Conservation (phyloP, 1,284 basidiomycete genomes). For the Afroboletus lepidellus region DNA sequence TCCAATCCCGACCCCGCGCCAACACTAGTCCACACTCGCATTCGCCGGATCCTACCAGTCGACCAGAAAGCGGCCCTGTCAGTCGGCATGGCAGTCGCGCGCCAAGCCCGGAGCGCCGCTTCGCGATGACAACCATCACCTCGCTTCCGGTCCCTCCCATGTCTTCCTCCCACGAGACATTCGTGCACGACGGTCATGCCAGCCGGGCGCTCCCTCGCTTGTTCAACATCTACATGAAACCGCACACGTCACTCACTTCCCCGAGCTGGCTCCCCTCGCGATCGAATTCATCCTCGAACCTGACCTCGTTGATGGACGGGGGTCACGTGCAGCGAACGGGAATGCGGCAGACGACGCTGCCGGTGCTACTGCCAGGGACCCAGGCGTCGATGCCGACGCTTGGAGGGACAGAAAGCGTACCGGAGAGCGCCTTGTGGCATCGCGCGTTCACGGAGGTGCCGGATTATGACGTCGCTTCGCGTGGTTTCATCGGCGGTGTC, state of each 20-base stretch:
- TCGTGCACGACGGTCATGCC: conserved; percentile 51
- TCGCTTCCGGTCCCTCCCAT: neutral
- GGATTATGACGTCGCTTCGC: conserved; percentile 75
- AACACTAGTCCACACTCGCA: conserved; percentile 13
- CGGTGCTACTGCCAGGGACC: neutral
- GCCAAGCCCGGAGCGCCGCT: conserved; percentile 47
- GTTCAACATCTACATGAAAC: conserved; percentile 63
- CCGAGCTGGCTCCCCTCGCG: conserved; percentile 40
- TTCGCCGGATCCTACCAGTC: conserved; percentile 28
- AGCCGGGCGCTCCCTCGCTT: conserved; percentile 52
- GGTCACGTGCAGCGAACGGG: conserved; percentile 5
- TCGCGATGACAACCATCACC: conserved; percentile 17
- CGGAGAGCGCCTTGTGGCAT: conserved; percentile 44
- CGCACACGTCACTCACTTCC: conserved; percentile 40
- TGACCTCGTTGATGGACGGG: conserved; percentile 22
- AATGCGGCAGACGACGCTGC: conserved; percentile 3
- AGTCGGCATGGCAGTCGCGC: conserved; percentile 49
- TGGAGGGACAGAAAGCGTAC: conserved; percentile 2
- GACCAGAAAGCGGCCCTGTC: conserved; percentile 38
- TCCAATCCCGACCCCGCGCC: conserved; percentile 25
- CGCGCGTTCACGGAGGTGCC: conserved; percentile 76
- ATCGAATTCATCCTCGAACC: conserved; percentile 36
- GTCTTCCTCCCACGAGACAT: conserved; percentile 39
- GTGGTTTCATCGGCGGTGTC: conserved; percentile 85
- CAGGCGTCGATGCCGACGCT: conserved; percentile 1